Evolutionary conservation across 2,329 filamentous ascomycete genomes (phyloP).

Genomic region (Geosmithia putterillii): DNA sequence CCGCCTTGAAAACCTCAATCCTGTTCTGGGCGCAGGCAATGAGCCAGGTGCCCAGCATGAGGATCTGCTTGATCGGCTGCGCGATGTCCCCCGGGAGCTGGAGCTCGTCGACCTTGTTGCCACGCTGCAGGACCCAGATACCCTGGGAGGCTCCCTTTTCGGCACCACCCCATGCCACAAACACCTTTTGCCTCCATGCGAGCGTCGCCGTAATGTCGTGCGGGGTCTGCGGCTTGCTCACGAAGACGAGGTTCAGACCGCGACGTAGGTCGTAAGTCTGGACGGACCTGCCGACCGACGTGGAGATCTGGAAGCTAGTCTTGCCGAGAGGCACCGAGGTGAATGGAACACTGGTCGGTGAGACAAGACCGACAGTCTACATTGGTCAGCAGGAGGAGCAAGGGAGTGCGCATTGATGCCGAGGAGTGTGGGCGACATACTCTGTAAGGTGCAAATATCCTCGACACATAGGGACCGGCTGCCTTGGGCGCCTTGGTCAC

Average conservation of each 20-base stretch:
- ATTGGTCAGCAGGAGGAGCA: not conserved
- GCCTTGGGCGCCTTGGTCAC: constrained; percentile 19
- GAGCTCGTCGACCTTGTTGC: constrained; percentile 70
- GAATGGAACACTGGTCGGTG: constrained; percentile 81
- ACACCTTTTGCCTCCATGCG: constrained; percentile 77
- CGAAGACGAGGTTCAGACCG: constrained; percentile 84
- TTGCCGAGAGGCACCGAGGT: constrained; percentile 81
- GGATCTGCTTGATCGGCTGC: constrained; percentile 63
- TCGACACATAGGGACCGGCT: constrained; percentile 42
- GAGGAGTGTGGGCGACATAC: constrained; percentile 38
- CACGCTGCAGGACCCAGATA: constrained; percentile 85
- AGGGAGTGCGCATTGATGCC: not conserved
- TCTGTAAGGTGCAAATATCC: constrained; percentile 87
- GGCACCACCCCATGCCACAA: constrained; percentile 76
- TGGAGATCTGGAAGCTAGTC: constrained; percentile 94
- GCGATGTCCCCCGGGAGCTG: constrained; percentile 51
- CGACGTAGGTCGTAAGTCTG: constrained; percentile 93
- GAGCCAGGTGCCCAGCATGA: constrained; percentile 86
- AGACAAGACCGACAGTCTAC: constrained; percentile 86
- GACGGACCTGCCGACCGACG: constrained; percentile 76
- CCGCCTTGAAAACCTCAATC: constrained; percentile 82
- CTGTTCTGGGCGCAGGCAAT: constrained; percentile 63
- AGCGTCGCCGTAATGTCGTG: constrained; percentile 73
- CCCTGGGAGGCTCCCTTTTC: constrained; percentile 44
- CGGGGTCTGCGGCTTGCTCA: constrained; percentile 83